Conservation (phyloP, 139 green algal species). For the Monoraphidium neglectum region DNA sequence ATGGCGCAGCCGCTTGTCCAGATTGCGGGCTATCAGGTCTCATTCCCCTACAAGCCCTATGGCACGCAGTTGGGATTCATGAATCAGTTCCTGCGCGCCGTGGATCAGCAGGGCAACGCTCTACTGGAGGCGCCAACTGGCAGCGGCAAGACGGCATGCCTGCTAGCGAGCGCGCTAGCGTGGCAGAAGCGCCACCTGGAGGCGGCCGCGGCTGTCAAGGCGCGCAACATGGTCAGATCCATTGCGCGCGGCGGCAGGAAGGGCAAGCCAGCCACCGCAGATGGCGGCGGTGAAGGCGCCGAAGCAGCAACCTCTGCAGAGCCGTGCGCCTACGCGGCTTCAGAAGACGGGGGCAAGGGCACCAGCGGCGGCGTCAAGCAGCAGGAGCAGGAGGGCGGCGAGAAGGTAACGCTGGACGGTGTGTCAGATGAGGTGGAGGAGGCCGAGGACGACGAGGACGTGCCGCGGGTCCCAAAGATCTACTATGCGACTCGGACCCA, state of each 20-base stretch:
- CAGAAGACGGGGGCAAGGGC: too few species aligned
- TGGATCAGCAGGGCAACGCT: constrained; percentile 56
- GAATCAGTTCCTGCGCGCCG: constrained; percentile 70
- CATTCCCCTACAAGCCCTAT: constrained; percentile 80
- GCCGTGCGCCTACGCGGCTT: too few species aligned
- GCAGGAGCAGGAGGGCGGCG: constrained; percentile 5
- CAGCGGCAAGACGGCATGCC: constrained; percentile 88
- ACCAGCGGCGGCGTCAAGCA: too few species aligned
- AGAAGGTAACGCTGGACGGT: neutral
- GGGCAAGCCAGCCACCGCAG: neutral
- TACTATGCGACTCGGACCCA: constrained; percentile 92
- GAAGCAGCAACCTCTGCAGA: too few species aligned
- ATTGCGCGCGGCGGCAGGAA: too few species aligned
- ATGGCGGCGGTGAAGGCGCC: neutral
- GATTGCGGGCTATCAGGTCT: constrained; percentile 61
- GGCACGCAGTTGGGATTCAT: constrained; percentile 86
- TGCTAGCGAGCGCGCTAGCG: constrained; percentile 74
- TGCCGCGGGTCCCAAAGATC: constrained; percentile 52
- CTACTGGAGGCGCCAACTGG: constrained; percentile 59
- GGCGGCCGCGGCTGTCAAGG: neutral
- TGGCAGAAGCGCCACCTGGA: neutral
- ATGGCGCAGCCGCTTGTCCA: neutral
- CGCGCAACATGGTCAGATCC: neutral
- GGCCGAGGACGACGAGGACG: constrained; percentile 1
- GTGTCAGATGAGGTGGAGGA: neutral